These are phyloP conservation scores for Nemophila menziesii DNA, from an alignment of 257 asterid genomes.

Conservation along the genomic window DNA sequence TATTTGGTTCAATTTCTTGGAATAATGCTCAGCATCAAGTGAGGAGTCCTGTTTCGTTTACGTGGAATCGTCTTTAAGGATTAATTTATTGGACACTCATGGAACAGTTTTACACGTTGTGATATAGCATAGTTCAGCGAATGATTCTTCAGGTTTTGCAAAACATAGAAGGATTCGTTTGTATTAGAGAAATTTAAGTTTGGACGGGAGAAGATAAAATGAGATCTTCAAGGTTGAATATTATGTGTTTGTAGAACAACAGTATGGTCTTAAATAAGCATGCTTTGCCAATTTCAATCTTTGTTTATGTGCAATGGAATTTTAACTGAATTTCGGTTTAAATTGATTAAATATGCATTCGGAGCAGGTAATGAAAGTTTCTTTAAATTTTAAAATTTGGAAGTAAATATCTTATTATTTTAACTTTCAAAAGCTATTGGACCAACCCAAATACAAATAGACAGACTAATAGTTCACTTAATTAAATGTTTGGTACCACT, in stretches of 20 bases:
- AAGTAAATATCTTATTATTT: too few species aligned
- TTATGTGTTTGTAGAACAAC: too few species aligned
- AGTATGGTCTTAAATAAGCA: too few species aligned
- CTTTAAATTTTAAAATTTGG: too few species aligned
- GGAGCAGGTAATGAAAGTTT: too few species aligned
- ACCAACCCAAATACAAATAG: too few species aligned
- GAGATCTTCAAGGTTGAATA: background rate
- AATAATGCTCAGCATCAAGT: constrained; percentile 41
- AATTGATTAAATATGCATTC: too few species aligned
- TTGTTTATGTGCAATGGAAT: background rate
- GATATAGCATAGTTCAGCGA: background rate
- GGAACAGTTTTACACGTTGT: constrained; percentile 1
- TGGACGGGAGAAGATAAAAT: background rate
- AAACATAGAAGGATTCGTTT: background rate
- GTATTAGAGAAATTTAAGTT: background rate
- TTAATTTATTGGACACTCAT: constrained; percentile 3
- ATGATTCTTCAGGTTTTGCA: background rate
- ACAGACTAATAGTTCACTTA: too few species aligned
- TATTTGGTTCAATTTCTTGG: constrained; percentile 66
- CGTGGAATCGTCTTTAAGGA: constrained; percentile 25
- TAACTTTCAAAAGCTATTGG: too few species aligned
- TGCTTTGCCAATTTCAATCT: background rate
- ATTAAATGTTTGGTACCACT: too few species aligned
- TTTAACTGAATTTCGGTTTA: background rate
- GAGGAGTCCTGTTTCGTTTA: constrained; percentile 57